Base-by-base conservation (phyloP, 1,139 yeast species). In the Pichia inconspicua region DNA sequence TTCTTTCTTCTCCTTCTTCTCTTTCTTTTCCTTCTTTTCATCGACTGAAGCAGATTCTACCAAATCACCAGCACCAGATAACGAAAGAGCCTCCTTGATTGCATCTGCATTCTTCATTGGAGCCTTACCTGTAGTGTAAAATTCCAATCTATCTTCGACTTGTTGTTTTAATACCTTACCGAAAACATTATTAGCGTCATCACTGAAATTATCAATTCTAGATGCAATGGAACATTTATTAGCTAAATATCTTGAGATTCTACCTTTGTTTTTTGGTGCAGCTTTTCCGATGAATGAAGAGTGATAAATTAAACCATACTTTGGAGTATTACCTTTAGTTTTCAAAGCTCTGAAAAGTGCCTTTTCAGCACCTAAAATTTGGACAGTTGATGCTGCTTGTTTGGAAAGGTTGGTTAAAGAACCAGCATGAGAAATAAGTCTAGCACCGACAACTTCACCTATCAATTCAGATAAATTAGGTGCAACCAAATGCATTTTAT, bases 201-300 rank as follows among this genome's bases (percentile, higher is more conserved):
- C 94, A 51, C 89, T 81, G 71, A 87, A 92, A 75, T 89, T 89
- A 73, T 92, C 99, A 63, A 92, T 90, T 79, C 98, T 87, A 45
- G 96, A 88, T 55, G 98, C 98, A 73, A 92, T 92, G 41, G 98
- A 85, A 78, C 97, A 90, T 73, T 92, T 92, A 81, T 94, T 92
- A 55, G 99, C 98, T 70, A 92, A 78, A 73, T 90, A 90, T 75
- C 99, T 85, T 43, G 98, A 92, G 60, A 92, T 92, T 78, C 97
- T 84, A 71, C 99, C 99, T 80, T 92, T 92, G 75, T 92, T 92
- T 77, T 90, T 90, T 65, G 95, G 86, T 55, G 92, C 75, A 49
- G 99, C 99, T 74, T 85, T 88, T 59, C 97, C 97, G 62, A 92
- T 90, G 67, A 92, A 87, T 36, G 96, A 84, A 49, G 97, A 89